Evolutionary conservation across 345 rosid species (phyloP).

Genomic region (Kandelia obovata): DNA sequence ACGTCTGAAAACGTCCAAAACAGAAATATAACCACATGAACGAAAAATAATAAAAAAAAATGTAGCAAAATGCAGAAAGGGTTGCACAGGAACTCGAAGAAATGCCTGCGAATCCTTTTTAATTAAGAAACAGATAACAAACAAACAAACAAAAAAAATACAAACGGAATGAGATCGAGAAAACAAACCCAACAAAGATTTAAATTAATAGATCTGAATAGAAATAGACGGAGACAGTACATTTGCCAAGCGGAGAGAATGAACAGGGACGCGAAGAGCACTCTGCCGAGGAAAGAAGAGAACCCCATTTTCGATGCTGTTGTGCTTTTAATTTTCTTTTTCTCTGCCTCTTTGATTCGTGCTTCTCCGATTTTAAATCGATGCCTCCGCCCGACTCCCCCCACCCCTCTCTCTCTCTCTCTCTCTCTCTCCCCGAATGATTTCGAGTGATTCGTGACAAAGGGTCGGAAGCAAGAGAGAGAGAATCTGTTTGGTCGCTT

Average conservation of each 20-base stretch:
- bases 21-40: neutral
- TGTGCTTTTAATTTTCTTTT: too few relatives aligned
- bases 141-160: too few relatives aligned
- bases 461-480: neutral
- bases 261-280: slow-evolving; percentile 84
- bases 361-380: neutral
- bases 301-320: slow-evolving; percentile 56
- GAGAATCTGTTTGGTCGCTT: neutral
- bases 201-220: slow-evolving; percentile 16
- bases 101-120: neutral
- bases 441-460: too few relatives aligned
- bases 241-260: slow-evolving; percentile 93
- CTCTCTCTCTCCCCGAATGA: neutral
- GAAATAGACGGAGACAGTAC: slow-evolving; percentile 26
- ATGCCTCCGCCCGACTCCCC: neutral
- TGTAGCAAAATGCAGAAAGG: neutral
- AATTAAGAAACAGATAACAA: neutral
- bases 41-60: neutral
- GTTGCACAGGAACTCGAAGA: neutral
- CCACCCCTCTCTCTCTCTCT: neutral
- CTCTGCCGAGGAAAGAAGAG: slow-evolving; percentile 84
- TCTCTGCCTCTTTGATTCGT: neutral
- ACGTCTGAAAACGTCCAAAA: too few relatives aligned
- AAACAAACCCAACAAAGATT: neutral
- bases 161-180: neutral